A percentile compares a stretch with the other conserved stretches of the same genome.
Conservation (phyloP, 139 green algal species). For the Axilococcus clingmanii region DNA sequence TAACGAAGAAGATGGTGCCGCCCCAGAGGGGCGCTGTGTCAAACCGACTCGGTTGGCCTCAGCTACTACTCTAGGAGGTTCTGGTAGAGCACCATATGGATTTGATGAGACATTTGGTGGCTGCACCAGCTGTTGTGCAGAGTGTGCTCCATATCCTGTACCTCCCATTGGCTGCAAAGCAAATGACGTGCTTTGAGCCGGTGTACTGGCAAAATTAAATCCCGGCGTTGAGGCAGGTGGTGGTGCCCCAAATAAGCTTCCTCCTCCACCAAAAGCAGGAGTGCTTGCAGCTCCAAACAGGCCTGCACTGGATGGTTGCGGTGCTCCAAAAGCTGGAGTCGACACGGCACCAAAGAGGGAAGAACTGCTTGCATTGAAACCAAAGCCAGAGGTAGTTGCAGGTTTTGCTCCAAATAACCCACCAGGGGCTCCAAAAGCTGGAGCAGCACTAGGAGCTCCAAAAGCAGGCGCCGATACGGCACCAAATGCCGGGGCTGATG, state of each 20-base stretch:
- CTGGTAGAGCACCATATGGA: constrained; percentile 38
- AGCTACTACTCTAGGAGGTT: constrained; percentile 17
- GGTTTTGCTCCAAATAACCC: background rate
- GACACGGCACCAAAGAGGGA: background rate
- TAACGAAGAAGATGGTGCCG: constrained; percentile 8
- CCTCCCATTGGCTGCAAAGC: background rate
- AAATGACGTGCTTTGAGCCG: constrained; percentile 29
- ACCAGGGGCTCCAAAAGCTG: background rate
- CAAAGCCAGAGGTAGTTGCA: background rate
- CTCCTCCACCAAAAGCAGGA: constrained; percentile 31
- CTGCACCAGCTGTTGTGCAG: constrained; percentile 23
- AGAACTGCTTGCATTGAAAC: constrained; percentile 1
- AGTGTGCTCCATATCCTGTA: constrained; percentile 24
- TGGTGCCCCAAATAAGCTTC: background rate
- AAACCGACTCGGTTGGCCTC: constrained; percentile 49
- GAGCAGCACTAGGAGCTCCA: constrained; percentile 1
- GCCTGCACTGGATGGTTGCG: background rate
- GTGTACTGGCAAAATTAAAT: constrained; percentile 6
- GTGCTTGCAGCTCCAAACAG: constrained; percentile 27
- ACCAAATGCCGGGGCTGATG: background rate
- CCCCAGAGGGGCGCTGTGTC: constrained; percentile 32
- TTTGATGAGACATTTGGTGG: constrained; percentile 10
- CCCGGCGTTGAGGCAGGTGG: background rate
- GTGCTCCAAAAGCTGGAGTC: constrained; percentile 3
- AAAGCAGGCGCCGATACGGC: background rate